Evolutionary conservation across 805 yeast genomes (phyloP), one percentile per base, ranked within the genome.

Genomic region (Ogataea pilisensis): DNA sequence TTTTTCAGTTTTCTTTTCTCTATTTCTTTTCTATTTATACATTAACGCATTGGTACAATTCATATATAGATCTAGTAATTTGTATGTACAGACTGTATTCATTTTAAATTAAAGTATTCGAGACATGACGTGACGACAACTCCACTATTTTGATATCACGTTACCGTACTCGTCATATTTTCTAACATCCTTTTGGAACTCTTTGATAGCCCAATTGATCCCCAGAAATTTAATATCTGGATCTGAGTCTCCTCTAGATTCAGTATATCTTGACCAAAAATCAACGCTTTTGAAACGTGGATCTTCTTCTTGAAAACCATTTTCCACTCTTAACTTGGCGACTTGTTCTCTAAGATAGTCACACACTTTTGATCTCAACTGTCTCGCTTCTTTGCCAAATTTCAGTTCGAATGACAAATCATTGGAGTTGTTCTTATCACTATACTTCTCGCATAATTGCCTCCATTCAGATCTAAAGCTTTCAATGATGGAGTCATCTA

Each of bases 141-240:
- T n/a, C 26, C 14, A 26, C 19, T 20, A 14, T 13, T 45, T 47
- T n/a, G 46, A 44, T 5, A 61, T 38, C n/a, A 50, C 59, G 39
- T 60, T 55, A 17, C 69, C 69, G 20, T 41, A 52, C 21, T 56
- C 55, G 35, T 64, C 68, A 33, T 52, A 64, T 8, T 39, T 39
- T 41, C 51, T 55, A 30, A 62, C 60, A 28, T 55, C 45, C 35
- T 68, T 69, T 57, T 85, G 95, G 35, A 80, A 71, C 51, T 88
- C 70, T 57, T 75, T 77, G 29, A 85, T 75, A 2, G 95, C 95
- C 93, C 95, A 85, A 57, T 86, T 86, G 54, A 79, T 66, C 2
- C 95, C 95, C 21, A 84, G 72, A 50, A 86, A 84, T 50, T 78
- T 64, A 18, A 86, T 75, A 40, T 78, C 85, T 0, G 83, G 83